Conservation (phyloP, 1,139 yeast genomes). For the Taphrina sp. region DNA sequence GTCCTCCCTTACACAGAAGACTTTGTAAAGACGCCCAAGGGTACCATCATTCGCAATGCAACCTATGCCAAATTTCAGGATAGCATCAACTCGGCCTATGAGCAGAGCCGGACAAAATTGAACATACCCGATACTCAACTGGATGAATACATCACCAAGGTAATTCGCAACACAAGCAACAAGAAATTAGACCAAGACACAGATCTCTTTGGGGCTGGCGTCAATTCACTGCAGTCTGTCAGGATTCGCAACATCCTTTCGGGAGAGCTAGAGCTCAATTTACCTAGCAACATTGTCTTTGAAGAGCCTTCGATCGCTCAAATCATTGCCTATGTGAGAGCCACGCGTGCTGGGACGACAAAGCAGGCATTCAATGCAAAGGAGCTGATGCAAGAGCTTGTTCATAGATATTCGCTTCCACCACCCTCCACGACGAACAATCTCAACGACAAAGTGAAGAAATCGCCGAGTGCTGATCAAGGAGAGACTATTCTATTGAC, state of each 20-base stretch:
- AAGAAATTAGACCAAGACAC: constrained; percentile 19
- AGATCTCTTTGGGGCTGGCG: constrained; percentile 36
- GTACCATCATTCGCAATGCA: constrained; percentile 36
- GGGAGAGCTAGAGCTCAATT: constrained; percentile 7
- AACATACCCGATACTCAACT: constrained; percentile 29
- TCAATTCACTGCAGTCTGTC: constrained; percentile 29
- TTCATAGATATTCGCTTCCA: constrained; percentile 29
- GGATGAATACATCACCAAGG: neutral
- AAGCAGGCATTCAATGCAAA: neutral
- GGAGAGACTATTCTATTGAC: constrained; percentile 31
- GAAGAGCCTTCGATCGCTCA: constrained; percentile 31
- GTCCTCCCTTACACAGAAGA: constrained; percentile 33
- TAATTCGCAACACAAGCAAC: constrained; percentile 21
- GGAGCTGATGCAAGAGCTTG: constrained; percentile 30
- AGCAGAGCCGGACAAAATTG: constrained; percentile 15
- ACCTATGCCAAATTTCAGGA: constrained; percentile 34
- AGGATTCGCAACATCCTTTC: constrained; percentile 4
- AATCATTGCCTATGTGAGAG: constrained; percentile 23
- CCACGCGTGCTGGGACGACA: neutral
- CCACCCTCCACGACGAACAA: neutral
- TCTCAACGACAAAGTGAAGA: neutral
- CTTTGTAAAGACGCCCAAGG: constrained; percentile 36
- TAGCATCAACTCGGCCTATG: constrained; percentile 33
- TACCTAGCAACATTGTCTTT: constrained; percentile 33
- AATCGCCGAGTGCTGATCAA: neutral